A percentile compares a stretch with the other conserved stretches of the same genome.
Evolutionary conservation across 495 filamentous ascomycete species (phyloP).

Genomic region (Hypomontagnella submonticulosa): DNA sequence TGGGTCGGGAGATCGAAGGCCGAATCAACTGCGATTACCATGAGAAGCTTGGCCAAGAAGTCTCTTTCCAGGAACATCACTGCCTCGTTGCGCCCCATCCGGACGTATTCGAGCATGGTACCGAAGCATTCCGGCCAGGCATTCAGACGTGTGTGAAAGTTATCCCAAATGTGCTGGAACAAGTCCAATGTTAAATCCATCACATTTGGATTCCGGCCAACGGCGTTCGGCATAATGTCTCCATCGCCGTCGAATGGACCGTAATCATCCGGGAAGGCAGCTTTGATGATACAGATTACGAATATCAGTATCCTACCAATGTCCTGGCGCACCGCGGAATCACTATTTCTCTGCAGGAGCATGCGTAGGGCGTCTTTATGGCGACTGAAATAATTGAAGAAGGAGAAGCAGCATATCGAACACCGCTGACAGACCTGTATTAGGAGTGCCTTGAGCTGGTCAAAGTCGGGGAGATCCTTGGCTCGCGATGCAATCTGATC

Average conservation of each 20-base stretch:
- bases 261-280: constrained; percentile 55
- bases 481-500: constrained; percentile 81
- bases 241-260: constrained; percentile 46
- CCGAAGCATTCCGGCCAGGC: constrained; percentile 87
- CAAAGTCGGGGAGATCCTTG: constrained; percentile 75
- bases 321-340: constrained; percentile 68
- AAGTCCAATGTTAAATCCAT: constrained; percentile 44
- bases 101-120: constrained; percentile 69
- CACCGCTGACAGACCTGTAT: constrained; percentile 65
- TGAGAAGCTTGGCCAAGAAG: constrained; percentile 67
- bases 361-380: constrained; percentile 69
- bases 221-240: constrained; percentile 19
- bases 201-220: constrained; percentile 8
- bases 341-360: constrained; percentile 72
- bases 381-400: constrained; percentile 71
- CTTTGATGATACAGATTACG: constrained; percentile 64
- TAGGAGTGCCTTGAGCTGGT: constrained; percentile 65
- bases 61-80: constrained; percentile 64
- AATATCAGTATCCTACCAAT: constrained; percentile 65
- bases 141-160: constrained; percentile 65
- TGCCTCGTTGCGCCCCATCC: constrained; percentile 65
- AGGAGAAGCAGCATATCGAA: constrained; percentile 64
- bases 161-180: constrained; percentile 66
- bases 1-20: constrained; percentile 55
- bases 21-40: constrained; percentile 71